A percentile compares a stretch with the other conserved stretches of the same genome.
Conservation (phyloP, 2,329 filamentous ascomycete genomes). For the Trichoderma simmonsii region DNA sequence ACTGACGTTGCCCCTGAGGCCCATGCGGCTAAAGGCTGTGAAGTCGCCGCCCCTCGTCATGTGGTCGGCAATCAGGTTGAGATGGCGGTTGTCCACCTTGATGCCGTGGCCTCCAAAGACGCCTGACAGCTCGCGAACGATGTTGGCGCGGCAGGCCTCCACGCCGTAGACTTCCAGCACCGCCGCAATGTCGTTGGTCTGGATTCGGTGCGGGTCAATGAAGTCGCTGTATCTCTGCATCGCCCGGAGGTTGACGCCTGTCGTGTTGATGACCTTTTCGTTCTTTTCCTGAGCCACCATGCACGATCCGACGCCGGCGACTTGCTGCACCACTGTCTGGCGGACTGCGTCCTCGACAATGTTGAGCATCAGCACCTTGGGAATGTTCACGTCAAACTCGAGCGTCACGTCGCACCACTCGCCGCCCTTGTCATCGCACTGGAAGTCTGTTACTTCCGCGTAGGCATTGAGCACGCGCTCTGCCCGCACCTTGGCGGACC, state of each 20-base stretch:
- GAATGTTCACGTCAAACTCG: constrained; percentile 73
- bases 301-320: constrained; percentile 71
- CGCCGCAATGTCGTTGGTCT: constrained; percentile 88
- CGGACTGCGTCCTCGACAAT: constrained; percentile 79
- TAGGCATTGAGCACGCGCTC: constrained; percentile 62
- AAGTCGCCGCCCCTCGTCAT: constrained; percentile 95
- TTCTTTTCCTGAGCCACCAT: constrained; percentile 61
- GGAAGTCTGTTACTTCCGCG: constrained; percentile 69
- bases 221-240: constrained; percentile 86
- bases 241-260: constrained; percentile 82
- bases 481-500: constrained; percentile 51
- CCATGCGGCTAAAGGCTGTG: constrained; percentile 88
- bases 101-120: constrained; percentile 94
- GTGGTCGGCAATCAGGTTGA: constrained; percentile 93
- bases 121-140: constrained; percentile 77
- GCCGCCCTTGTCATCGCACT: constrained; percentile 72
- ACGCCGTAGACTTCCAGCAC: constrained; percentile 87
- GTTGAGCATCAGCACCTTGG: constrained; percentile 91
- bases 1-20: constrained; percentile 77
- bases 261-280: constrained; percentile 65
- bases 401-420: constrained; percentile 77
- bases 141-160: constrained; percentile 83
- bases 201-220: constrained; percentile 80
- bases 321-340: constrained; percentile 81
- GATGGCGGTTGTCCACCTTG: constrained; percentile 82